These are phyloP conservation scores for Haematococcus lacustris DNA, from an alignment of 139 green algal genomes.

Conservation along the genomic window DNA sequence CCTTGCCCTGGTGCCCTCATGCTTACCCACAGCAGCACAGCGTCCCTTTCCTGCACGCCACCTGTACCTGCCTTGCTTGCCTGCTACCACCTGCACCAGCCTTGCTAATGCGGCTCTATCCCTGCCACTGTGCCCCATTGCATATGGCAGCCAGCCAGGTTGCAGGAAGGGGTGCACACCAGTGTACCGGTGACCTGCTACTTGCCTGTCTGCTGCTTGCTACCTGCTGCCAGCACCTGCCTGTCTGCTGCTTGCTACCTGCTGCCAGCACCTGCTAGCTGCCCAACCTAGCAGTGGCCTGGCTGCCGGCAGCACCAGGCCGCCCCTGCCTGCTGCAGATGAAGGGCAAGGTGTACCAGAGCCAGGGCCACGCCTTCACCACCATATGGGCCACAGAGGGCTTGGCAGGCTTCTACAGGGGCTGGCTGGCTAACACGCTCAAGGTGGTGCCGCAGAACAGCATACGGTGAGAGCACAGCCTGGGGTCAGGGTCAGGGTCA, in stretches of 20 bases:
- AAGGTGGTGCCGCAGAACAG: slow-evolving; percentile 87
- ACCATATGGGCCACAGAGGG: slow-evolving; percentile 69
- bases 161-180: too few relatives aligned
- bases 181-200: too few relatives aligned
- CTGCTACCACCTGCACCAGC: too few relatives aligned
- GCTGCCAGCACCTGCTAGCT: neutral
- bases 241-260: neutral
- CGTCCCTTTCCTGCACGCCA: too few relatives aligned
- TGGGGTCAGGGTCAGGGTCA: neutral
- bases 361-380: slow-evolving; percentile 59
- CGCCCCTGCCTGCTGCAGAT: slow-evolving; percentile 46
- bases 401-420: slow-evolving; percentile 77
- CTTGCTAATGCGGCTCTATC: too few relatives aligned
- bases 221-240: neutral
- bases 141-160: too few relatives aligned
- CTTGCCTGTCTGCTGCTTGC: neutral
- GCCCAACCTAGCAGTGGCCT: neutral
- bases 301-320: neutral
- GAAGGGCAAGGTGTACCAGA: slow-evolving; percentile 65
- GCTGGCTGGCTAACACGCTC: slow-evolving; percentile 83
- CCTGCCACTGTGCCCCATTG: too few relatives aligned
- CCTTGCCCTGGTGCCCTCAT: too few relatives aligned
- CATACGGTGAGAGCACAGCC: slow-evolving; percentile 50
- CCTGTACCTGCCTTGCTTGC: too few relatives aligned
- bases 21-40: too few relatives aligned